Conservation (phyloP, 108 stramenopile genomes). For the Cyclotella cryptica region DNA sequence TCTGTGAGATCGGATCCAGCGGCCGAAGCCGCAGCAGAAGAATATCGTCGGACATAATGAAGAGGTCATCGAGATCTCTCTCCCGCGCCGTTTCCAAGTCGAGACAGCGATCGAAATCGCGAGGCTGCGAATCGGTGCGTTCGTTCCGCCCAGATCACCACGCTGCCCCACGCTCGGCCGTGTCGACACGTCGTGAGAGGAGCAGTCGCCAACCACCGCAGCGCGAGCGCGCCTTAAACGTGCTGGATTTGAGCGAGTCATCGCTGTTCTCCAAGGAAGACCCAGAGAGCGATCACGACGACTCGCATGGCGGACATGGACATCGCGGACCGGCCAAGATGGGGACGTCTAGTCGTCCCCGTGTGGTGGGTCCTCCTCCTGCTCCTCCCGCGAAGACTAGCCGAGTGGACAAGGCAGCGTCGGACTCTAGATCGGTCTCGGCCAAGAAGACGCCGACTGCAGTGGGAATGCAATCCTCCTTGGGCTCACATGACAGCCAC, state of each 20-base stretch:
- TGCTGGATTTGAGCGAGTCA: not conserved
- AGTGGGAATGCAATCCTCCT: not conserved
- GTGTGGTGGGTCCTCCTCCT: slow-evolving; percentile 3
- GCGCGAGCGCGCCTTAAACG: too few species aligned
- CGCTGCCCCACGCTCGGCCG: not conserved
- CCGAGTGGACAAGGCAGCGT: not conserved
- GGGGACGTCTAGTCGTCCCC: not conserved
- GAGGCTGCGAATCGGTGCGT: not conserved
- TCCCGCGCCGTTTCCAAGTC: not conserved
- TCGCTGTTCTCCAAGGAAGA: slow-evolving; percentile 3
- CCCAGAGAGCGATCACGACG: not conserved
- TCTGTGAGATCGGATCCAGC: not conserved
- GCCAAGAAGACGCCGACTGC: not conserved
- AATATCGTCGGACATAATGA: not conserved
- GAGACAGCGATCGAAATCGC: slow-evolving; percentile 14
- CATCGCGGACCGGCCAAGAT: not conserved
- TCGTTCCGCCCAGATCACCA: not conserved
- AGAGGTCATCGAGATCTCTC: slow-evolving; percentile 1
- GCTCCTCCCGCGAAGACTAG: not conserved
- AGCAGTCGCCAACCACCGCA: not conserved
- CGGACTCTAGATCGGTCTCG: too few species aligned
- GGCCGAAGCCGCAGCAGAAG: slow-evolving; percentile 3
- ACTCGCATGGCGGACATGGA: not conserved
- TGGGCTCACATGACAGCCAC: not conserved
- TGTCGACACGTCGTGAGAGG: not conserved